A percentile compares a stretch with the other conserved stretches of the same genome.
Conservation (phyloP, 2,329 filamentous ascomycete species). For the Botrytis fabae region DNA sequence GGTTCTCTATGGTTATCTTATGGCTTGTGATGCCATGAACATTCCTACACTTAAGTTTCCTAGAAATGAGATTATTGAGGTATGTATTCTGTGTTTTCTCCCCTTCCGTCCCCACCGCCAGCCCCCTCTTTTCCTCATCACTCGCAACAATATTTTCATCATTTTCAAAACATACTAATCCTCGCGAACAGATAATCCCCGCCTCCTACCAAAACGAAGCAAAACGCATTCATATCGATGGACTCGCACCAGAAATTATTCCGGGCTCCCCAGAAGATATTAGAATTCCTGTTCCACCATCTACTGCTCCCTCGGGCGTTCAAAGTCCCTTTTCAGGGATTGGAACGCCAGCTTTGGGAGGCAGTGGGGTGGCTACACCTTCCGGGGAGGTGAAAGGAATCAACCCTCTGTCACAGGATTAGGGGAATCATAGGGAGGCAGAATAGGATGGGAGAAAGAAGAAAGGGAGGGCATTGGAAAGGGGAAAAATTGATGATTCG, state of each 20-base stretch:
- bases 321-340: constrained; percentile 36
- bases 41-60: constrained; percentile 94
- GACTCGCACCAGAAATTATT: constrained; percentile 62
- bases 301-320: constrained; percentile 48
- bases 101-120: not conserved
- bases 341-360: constrained; percentile 29
- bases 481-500: not conserved
- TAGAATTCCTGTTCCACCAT: constrained; percentile 70
- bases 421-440: not conserved
- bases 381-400: not conserved
- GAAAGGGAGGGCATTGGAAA: not conserved
- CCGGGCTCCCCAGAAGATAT: constrained; percentile 80
- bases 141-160: not conserved
- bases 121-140: not conserved
- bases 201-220: constrained; percentile 97
- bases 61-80: constrained; percentile 94
- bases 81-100: constrained; percentile 38
- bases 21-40: constrained; percentile 95
- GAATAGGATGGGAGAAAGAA: no score
- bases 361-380: not conserved
- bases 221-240: constrained; percentile 82
- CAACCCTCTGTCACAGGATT: constrained; percentile 12
- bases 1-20: constrained; percentile 94
- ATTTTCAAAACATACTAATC: not conserved
- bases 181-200: constrained; percentile 69